Evolutionary conservation across 202 grass and related monocot genomes (phyloP), one percentile per base, ranked within the genome.

Genomic region (Cymbopogon flexuosus): DNA sequence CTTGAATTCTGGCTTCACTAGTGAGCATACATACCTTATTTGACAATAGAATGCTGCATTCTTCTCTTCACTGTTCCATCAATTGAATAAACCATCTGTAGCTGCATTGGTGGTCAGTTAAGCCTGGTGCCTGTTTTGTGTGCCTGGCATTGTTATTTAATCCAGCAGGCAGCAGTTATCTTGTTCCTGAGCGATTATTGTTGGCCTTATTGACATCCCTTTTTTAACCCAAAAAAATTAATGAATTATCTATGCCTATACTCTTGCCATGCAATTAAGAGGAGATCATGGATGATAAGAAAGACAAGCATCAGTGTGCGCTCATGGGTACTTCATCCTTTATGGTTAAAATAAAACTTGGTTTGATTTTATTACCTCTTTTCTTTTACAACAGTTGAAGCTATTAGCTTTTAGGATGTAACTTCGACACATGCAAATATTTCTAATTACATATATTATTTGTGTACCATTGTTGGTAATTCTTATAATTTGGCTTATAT

Each of bases 1-100:
- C 56, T 76, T 84, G 70, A 68, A 76, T 46, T 84, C 27, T 79
- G 57, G 62, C 52, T 70, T 80, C 36, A 68, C 69, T 75, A 36
- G 76, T 12, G 5, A 74, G 8, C 62, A 3, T 69, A 51, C 40
- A 62, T 12, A 52, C 47, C 33, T 84, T 70, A 63, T 3, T 36
- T 45, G 33, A 67, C 24, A 79, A 72, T 73, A 49, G 29, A 83
- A 59, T 29, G 10, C 46, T 74, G 8, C 47, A 60, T 73, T 4
- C 33, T 72, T 45, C 34, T 41, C 78, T 56, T 76, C 22, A 29
- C 13, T 77, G 41, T 37, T 77, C 18, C 11, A 56, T 5, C 6
- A 49, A 60, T 75, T 68, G 61, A 35, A 42, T 5, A 65, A 77
- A 82, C 34, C 13, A 71, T 36, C 65, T 57, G 27, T 34, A 72